A percentile compares a stretch with the other conserved stretches of the same genome.
These are phyloP conservation scores for Crinitomyces ghanaensis DNA, from an alignment of 805 yeast genomes.

Conservation along the genomic window DNA sequence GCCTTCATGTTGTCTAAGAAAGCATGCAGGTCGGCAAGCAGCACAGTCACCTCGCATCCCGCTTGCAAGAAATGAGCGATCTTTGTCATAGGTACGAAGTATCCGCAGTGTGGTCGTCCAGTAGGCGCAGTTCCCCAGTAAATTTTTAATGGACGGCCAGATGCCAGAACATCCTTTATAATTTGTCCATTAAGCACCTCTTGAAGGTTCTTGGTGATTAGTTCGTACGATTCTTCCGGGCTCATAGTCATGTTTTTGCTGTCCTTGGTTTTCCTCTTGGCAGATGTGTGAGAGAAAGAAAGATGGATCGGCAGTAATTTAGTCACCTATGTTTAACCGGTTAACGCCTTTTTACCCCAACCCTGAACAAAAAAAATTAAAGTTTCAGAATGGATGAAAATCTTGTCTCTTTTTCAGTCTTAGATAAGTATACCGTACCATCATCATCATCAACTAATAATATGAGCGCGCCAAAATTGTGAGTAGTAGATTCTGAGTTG, in stretches of 20 bases:
- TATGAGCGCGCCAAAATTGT: no score
- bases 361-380: no score
- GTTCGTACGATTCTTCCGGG: constrained; percentile 32
- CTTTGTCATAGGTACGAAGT: constrained; percentile 96
- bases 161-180: constrained; percentile 72
- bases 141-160: constrained; percentile 70
- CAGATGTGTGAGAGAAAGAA: no score
- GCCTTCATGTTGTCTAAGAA: constrained; percentile 98
- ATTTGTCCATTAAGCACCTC: constrained; percentile 85
- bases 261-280: no score
- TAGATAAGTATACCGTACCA: no score
- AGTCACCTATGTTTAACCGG: no score
- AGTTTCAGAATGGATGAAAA: no score
- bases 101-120: constrained; percentile 97
- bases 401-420: no score
- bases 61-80: constrained; percentile 91
- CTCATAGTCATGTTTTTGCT: constrained; percentile 10
- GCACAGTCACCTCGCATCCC: constrained; percentile 86
- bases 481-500: no score
- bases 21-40: constrained; percentile 93
- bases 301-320: no score
- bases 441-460: no score
- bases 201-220: constrained; percentile 79
- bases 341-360: no score
- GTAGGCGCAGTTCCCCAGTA: constrained; percentile 99